phyloP scores from a whole-genome alignment of 768 basidiomycete genomes.

The Mycena capillaripes region DNA sequence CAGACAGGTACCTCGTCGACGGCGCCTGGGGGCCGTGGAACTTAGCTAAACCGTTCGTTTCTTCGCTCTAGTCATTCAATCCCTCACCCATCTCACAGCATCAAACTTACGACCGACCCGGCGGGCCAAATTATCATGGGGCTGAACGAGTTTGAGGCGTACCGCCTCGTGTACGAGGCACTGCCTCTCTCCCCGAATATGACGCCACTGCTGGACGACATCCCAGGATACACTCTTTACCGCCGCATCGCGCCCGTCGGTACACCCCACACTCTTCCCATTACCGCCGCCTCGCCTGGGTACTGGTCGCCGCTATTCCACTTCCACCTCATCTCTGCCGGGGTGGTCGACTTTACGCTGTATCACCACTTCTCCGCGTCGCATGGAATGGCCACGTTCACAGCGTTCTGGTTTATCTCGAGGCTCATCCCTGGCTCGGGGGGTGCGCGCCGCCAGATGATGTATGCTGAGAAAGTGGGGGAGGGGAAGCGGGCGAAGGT shows the following conservation, averaged over 20 bases:
- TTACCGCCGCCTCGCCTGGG: constrained; percentile 32
- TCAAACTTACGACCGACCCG: constrained; percentile 32
- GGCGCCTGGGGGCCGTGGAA: constrained; percentile 33
- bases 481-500: constrained; percentile 31
- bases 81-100: constrained; percentile 6
- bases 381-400: constrained; percentile 28
- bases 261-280: constrained; percentile 28
- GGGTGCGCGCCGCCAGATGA: constrained; percentile 34
- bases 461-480: constrained; percentile 38
- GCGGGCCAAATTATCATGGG: constrained; percentile 32
- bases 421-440: constrained; percentile 28
- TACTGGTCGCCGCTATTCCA: constrained; percentile 38
- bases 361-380: constrained; percentile 38
- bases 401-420: constrained; percentile 36
- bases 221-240: constrained; percentile 36
- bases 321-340: constrained; percentile 29
- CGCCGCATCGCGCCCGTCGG: constrained; percentile 33
- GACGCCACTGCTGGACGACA: constrained; percentile 21
- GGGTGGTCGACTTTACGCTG: constrained; percentile 26
- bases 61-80: neutral
- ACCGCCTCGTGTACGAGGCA: constrained; percentile 25
- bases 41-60: constrained; percentile 30
- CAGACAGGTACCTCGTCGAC: constrained; percentile 31
- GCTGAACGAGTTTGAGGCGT: constrained; percentile 35
- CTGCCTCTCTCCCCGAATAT: constrained; percentile 30